phyloP scores from a whole-genome alignment of 2,329 filamentous ascomycete genomes.

The Talaromyces sp. region DNA sequence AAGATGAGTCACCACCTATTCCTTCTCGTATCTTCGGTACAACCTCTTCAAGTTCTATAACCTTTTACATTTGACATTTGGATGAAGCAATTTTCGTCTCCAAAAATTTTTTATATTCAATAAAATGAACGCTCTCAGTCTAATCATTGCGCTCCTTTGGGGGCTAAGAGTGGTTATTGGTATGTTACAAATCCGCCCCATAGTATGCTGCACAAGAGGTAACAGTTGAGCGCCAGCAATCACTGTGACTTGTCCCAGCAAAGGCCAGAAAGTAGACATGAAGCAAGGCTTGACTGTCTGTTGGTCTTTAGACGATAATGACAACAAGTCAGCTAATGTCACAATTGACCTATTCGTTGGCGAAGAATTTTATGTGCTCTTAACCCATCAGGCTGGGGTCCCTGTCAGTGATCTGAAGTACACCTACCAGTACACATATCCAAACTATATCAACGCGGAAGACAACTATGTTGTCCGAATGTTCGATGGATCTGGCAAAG shows the following conservation, averaged over 20 bases:
- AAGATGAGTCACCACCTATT: not conserved
- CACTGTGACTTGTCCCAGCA: not conserved
- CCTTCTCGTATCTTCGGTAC: not conserved
- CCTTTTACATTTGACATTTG: not conserved
- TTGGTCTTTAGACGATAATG: conserved; percentile 4
- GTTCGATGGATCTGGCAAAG: not conserved
- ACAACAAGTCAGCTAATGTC: not conserved
- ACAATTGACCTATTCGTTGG: not conserved
- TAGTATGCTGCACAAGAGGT: not conserved
- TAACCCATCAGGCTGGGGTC: not conserved
- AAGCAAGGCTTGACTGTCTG: conserved; percentile 4
- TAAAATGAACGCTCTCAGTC: not conserved
- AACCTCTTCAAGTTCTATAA: not conserved
- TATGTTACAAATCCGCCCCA: not conserved
- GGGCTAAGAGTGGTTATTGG: not conserved
- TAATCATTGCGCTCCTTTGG: not conserved
- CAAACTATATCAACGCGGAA: not conserved
- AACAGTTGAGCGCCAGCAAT: not conserved
- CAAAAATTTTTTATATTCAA: not conserved
- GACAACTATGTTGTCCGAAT: not conserved
- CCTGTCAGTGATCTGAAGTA: not conserved
- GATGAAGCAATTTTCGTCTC: not conserved
- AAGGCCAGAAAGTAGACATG: conserved; percentile 6
- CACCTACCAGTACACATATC: conserved; percentile 1
- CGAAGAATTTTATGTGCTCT: not conserved